phyloP scores from a whole-genome alignment of 2,329 filamentous ascomycete species.

The Pezicula radicicola region DNA sequence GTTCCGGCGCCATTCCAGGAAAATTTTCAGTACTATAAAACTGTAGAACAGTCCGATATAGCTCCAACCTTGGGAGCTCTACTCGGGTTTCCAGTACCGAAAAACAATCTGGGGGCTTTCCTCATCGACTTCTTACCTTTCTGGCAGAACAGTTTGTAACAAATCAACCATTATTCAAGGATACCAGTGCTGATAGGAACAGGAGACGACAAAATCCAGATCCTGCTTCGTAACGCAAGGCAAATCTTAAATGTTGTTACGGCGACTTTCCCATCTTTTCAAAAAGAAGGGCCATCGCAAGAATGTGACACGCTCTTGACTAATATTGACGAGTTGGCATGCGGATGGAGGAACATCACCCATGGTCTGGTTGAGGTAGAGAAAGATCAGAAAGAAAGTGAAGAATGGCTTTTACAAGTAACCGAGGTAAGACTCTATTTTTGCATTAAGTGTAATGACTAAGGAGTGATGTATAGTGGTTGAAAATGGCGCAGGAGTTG shows the following conservation, averaged over 20 bases:
- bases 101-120: conserved; percentile 86
- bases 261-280: conserved; percentile 64
- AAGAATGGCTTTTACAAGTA: conserved; percentile 41
- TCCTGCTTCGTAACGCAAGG: conserved; percentile 73
- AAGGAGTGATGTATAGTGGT: conserved; percentile 29
- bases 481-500: conserved; percentile 56
- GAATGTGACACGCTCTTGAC: conserved; percentile 18
- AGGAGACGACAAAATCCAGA: conserved; percentile 55
- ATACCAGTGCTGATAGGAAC: conserved; percentile 12
- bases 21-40: conserved; percentile 80
- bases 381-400: conserved; percentile 26
- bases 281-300: conserved; percentile 22
- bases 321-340: conserved; percentile 57
- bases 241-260: conserved; percentile 78
- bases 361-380: conserved; percentile 13
- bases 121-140: conserved; percentile 76
- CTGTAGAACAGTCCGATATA: conserved; percentile 91
- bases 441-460: conserved; percentile 11
- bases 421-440: conserved; percentile 32
- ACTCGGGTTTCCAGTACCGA: conserved; percentile 81
- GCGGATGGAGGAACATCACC: conserved; percentile 57
- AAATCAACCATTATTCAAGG: neutral
- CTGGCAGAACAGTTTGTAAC: conserved; percentile 61
- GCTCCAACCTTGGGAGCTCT: conserved; percentile 85
- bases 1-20: conserved; percentile 57